Conservation (phyloP, 169 alveolate genomes). For the Eimeria zaria region DNA sequence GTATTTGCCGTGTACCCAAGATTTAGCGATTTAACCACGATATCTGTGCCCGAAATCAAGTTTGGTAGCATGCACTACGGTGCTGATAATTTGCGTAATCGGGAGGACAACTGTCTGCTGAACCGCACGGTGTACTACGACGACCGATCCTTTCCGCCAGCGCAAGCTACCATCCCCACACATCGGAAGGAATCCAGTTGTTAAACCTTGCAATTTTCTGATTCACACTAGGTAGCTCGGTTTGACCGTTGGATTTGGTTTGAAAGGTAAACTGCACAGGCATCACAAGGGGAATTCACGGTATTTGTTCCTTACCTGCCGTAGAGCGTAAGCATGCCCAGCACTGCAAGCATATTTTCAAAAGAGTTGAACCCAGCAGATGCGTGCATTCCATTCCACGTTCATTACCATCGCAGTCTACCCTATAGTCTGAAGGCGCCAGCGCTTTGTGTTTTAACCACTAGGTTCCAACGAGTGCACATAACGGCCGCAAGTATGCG, state of each 20-base stretch:
- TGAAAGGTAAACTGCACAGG: not conserved
- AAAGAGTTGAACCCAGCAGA: not conserved
- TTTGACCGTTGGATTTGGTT: not conserved
- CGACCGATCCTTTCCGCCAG: not conserved
- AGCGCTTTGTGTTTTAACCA: not conserved
- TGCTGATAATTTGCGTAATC: not conserved
- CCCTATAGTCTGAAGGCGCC: not conserved
- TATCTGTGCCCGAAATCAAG: not conserved
- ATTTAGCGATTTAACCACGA: not conserved
- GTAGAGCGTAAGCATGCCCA: conserved; percentile 14
- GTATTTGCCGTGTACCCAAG: not conserved
- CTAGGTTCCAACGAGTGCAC: not conserved
- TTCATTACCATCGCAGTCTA: too few species aligned
- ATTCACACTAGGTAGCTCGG: not conserved
- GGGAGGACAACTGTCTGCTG: not conserved
- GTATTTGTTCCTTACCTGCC: not conserved
- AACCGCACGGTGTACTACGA: not conserved
- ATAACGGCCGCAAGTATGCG: not conserved
- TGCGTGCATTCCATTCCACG: not conserved
- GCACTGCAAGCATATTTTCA: not conserved
- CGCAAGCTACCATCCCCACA: not conserved
- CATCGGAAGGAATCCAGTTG: not conserved
- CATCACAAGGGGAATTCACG: not conserved
- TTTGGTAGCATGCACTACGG: not conserved
- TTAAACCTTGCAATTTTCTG: too few species aligned